These are phyloP conservation scores for Pichia exigua DNA, from an alignment of 805 yeast genomes.

Conservation along the genomic window DNA sequence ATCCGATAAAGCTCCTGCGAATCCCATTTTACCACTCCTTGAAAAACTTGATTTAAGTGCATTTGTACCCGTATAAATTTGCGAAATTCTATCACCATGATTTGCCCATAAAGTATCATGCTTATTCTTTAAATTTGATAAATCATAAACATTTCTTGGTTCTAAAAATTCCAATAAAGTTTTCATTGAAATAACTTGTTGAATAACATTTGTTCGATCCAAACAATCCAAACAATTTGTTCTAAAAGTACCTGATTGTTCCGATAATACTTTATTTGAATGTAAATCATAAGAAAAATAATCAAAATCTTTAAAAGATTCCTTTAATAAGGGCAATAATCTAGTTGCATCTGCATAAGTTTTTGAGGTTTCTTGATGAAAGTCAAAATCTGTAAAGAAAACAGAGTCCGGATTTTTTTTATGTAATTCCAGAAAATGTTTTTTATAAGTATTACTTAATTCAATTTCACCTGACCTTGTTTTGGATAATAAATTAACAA, in stretches of 20 bases:
- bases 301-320: conserved; percentile 69
- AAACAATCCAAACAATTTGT: conserved; percentile 93
- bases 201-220: conserved; percentile 87
- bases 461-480: conserved; percentile 73
- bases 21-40: conserved; percentile 89
- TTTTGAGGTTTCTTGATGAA: conserved; percentile 86
- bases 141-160: conserved; percentile 19
- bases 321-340: conserved; percentile 54
- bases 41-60: conserved; percentile 93
- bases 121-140: conserved; percentile 52
- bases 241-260: conserved; percentile 87
- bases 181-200: conserved; percentile 70
- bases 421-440: conserved; percentile 43
- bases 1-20: conserved; percentile 96
- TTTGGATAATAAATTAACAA: conserved; percentile 71
- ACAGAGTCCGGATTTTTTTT: conserved; percentile 32
- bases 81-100: conserved; percentile 94
- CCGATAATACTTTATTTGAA: conserved; percentile 46
- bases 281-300: conserved; percentile 67
- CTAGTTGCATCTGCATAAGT: conserved; percentile 78
- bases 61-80: conserved; percentile 95
- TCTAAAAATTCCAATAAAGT: conserved; percentile 50
- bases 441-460: conserved; percentile 56
- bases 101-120: conserved; percentile 96
- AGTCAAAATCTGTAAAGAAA: conserved; percentile 78